These are phyloP conservation scores for Adansonia gregorii DNA, from an alignment of 441 rosid species.

Conservation along the genomic window DNA sequence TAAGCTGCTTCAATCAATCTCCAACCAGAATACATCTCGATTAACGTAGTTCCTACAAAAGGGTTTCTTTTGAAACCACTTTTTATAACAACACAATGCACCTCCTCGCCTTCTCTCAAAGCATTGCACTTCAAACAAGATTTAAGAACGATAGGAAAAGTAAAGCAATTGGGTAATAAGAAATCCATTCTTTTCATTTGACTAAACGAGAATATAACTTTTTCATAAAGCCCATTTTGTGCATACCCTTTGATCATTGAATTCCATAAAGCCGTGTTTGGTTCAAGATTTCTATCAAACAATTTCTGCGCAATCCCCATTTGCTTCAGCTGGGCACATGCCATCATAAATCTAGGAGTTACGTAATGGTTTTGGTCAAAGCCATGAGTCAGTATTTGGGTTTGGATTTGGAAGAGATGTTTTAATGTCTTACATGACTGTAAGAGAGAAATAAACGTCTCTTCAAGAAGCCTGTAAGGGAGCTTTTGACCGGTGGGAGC, in stretches of 20 bases:
- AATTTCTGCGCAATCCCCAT: slow-evolving; percentile 51
- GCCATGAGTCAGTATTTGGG: slow-evolving; percentile 49
- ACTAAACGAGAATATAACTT: slow-evolving; percentile 50
- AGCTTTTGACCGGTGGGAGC: slow-evolving; percentile 32
- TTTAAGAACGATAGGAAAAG: slow-evolving; percentile 60
- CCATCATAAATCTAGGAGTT: slow-evolving; percentile 47
- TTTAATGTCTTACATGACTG: slow-evolving; percentile 55
- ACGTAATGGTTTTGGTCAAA: slow-evolving; percentile 45
- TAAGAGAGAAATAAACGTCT: slow-evolving; percentile 51
- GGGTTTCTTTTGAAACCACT: slow-evolving; percentile 54
- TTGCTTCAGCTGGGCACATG: slow-evolving; percentile 32
- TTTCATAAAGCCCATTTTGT: slow-evolving; percentile 32
- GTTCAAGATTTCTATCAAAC: slow-evolving; percentile 60
- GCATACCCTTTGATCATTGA: slow-evolving; percentile 61
- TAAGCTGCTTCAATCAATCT: slow-evolving; percentile 45
- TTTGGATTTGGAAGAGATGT: slow-evolving; percentile 58
- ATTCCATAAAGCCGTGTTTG: slow-evolving; percentile 56
- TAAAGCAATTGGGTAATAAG: slow-evolving; percentile 55
- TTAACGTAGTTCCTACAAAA: slow-evolving; percentile 56
- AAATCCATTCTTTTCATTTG: slow-evolving; percentile 48
- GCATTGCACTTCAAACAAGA: slow-evolving; percentile 50
- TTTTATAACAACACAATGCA: slow-evolving; percentile 61
- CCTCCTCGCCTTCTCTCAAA: slow-evolving; percentile 52
- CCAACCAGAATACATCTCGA: slow-evolving; percentile 63
- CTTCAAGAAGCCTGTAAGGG: slow-evolving; percentile 49